A percentile compares a stretch with the other conserved stretches of the same genome.
Conservation (phyloP, 139 green algal species). For the Volvox reticuliferus region DNA sequence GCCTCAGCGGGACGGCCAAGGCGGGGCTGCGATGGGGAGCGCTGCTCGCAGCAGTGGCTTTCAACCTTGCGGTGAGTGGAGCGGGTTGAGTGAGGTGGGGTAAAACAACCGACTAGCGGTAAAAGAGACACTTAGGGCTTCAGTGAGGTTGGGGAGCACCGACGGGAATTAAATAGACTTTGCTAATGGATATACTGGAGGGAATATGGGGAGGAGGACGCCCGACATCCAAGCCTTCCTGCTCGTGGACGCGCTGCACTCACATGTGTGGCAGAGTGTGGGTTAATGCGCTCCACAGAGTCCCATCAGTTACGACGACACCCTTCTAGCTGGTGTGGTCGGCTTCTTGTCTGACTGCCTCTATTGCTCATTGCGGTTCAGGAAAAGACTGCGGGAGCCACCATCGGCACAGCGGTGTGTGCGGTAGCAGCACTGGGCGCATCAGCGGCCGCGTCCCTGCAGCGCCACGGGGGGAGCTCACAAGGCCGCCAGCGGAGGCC, state of each 20-base stretch:
- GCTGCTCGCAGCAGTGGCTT: slow-evolving; percentile 8
- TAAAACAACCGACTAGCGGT: no score
- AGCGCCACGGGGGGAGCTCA: not conserved
- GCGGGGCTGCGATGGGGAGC: slow-evolving; percentile 18
- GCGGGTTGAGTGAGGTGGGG: no score
- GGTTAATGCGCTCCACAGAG: no score
- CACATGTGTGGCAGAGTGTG: no score
- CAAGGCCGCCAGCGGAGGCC: not conserved
- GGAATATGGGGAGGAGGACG: no score
- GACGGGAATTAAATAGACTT: not conserved
- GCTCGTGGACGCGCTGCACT: no score
- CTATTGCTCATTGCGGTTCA: not conserved
- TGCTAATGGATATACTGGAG: no score
- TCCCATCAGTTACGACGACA: no score
- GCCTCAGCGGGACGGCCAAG: slow-evolving; percentile 18
- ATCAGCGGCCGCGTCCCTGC: slow-evolving; percentile 23
- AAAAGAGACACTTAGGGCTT: not conserved
- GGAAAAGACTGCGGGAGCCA: slow-evolving; percentile 38
- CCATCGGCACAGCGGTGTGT: slow-evolving; percentile 19
- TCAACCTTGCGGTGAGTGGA: slow-evolving; percentile 38
- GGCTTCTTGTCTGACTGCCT: no score
- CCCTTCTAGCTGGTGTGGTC: no score
- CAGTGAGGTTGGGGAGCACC: not conserved
- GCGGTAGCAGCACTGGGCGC: slow-evolving; percentile 28
- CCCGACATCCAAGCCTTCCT: no score